These are phyloP conservation scores for Oryza meridionalis DNA, from an alignment of 176 grass and related monocot species.

Conservation along the genomic window DNA sequence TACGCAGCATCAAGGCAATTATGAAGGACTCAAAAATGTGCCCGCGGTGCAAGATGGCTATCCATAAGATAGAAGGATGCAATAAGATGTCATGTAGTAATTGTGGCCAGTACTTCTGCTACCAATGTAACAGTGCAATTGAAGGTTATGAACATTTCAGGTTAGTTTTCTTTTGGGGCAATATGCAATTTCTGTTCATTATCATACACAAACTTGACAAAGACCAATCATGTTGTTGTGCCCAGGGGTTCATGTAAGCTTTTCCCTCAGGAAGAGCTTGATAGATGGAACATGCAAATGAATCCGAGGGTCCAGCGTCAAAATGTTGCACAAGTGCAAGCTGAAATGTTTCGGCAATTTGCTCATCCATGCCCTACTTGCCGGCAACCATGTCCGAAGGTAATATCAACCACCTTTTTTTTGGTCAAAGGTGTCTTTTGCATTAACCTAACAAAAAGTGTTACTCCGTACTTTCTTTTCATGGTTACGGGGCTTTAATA, in stretches of 20 bases:
- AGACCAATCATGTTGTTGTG: slow-evolving; percentile 22
- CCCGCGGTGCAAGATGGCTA: slow-evolving; percentile 77
- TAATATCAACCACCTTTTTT: no score
- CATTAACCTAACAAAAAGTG: no score
- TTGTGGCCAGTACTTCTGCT: slow-evolving; percentile 70
- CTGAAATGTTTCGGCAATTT: slow-evolving; percentile 36
- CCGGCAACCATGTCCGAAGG: no score
- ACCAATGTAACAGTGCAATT: slow-evolving; percentile 73
- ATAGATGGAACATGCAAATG: slow-evolving; percentile 73
- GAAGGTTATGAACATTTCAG: slow-evolving; percentile 86
- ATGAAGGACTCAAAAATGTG: slow-evolving; percentile 77
- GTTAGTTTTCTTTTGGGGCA: slow-evolving; percentile 37
- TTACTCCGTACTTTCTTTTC: no score
- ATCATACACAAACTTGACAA: slow-evolving; percentile 7
- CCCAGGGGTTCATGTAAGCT: slow-evolving; percentile 61
- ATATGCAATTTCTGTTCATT: slow-evolving; percentile 22
- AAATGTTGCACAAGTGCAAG: slow-evolving; percentile 50
- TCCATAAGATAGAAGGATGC: slow-evolving; percentile 79
- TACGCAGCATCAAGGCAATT: slow-evolving; percentile 66
- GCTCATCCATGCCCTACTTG: neutral
- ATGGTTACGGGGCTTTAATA: no score
- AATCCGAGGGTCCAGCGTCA: slow-evolving; percentile 54
- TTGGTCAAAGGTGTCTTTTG: no score
- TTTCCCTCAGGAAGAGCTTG: slow-evolving; percentile 65
- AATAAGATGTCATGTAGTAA: slow-evolving; percentile 81